Evolutionary conservation across 192 early-diverging fungal species (phyloP).

Genomic region (Podila minutissima): DNA sequence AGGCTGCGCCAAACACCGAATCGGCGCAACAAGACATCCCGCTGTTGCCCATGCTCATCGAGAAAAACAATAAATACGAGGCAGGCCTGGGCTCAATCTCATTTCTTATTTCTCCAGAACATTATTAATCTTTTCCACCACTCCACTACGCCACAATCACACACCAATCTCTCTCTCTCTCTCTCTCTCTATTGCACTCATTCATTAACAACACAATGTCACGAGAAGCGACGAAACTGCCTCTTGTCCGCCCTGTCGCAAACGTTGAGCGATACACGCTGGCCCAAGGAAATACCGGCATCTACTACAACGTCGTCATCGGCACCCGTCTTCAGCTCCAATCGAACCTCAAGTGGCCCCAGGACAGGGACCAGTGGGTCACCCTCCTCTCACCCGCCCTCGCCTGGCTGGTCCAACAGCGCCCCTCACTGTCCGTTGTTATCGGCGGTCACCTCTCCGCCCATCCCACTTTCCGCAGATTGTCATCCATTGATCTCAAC

Average conservation of each 20-base stretch:
- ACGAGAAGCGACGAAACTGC: background rate
- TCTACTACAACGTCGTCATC: constrained; percentile 31
- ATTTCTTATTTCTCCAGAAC: too few species aligned
- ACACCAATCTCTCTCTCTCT: background rate
- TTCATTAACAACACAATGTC: background rate
- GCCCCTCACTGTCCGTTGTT: constrained; percentile 24
- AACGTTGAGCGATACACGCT: constrained; percentile 33
- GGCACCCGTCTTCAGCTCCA: constrained; percentile 14
- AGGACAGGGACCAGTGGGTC: constrained; percentile 20
- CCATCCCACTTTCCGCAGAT: constrained; percentile 11
- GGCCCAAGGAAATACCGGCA: constrained; percentile 12
- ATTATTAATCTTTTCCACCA: too few species aligned
- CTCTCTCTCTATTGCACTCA: background rate
- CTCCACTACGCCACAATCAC: too few species aligned
- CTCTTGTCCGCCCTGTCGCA: constrained; percentile 26
- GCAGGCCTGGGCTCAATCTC: too few species aligned
- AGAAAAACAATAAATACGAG: too few species aligned
- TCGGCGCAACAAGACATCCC: too few species aligned
- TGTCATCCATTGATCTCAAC: constrained; percentile 19
- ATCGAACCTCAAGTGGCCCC: background rate
- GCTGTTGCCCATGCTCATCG: too few species aligned
- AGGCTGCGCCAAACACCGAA: too few species aligned
- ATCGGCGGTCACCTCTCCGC: constrained; percentile 23
- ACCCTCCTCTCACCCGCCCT: constrained; percentile 19
- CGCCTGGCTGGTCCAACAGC: constrained; percentile 28